Percentiles rank a stretch among this genome's conserved stretches.
Conservation (phyloP, 2,329 filamentous ascomycete genomes). For the Dothistroma septosporum region DNA sequence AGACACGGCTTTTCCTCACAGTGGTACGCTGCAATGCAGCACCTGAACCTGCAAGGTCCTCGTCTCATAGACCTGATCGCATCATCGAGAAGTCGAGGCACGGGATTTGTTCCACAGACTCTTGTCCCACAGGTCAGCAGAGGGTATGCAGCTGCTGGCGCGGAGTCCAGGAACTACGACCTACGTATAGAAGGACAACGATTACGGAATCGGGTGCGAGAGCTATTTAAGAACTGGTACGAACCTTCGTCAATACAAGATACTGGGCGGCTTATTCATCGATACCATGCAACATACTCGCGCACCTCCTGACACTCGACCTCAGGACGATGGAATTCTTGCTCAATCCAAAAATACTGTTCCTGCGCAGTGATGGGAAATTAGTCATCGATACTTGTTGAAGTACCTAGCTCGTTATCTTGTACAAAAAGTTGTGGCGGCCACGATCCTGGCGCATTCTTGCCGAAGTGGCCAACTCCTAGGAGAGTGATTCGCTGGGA, state of each 20-base stretch:
- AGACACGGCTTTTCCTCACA: neutral
- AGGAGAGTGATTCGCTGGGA: too few relatives aligned
- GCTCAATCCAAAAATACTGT: too few relatives aligned
- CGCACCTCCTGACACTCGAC: too few relatives aligned
- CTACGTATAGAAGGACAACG: neutral
- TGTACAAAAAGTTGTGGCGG: too few relatives aligned
- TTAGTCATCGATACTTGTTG: too few relatives aligned
- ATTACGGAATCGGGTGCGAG: neutral
- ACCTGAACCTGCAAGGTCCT: neutral
- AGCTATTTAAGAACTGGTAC: neutral
- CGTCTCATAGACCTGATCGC: neutral
- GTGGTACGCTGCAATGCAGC: neutral
- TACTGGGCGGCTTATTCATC: too few relatives aligned
- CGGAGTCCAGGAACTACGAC: neutral
- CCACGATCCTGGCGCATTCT: too few relatives aligned
- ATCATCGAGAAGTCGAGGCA: neutral
- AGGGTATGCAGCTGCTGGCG: neutral
- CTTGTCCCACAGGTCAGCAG: neutral
- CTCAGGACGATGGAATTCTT: too few relatives aligned
- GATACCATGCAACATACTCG: too few relatives aligned
- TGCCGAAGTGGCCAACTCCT: too few relatives aligned
- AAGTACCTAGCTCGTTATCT: too few relatives aligned
- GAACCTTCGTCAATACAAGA: neutral
- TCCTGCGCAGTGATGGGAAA: too few relatives aligned
- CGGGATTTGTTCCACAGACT: neutral